These are phyloP conservation scores for Suhomyces sp. DNA, from an alignment of 805 yeast species.

Conservation along the genomic window DNA sequence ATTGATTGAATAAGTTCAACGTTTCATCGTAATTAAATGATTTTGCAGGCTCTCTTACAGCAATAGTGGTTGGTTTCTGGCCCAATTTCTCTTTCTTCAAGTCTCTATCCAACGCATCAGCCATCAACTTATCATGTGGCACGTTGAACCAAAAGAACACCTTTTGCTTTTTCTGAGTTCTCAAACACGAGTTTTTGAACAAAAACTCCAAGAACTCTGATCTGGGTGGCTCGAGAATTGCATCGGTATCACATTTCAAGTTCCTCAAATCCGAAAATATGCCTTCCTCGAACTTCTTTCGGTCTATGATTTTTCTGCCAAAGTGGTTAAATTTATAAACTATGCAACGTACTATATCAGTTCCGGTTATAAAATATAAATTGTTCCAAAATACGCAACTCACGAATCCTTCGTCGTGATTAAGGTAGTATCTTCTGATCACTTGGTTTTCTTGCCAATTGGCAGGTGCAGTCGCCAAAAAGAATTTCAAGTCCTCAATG, in stretches of 20 bases:
- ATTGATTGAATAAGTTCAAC: constrained; percentile 52
- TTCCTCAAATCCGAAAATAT: constrained; percentile 87
- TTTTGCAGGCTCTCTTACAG: constrained; percentile 74
- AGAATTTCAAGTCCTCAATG: constrained; percentile 78
- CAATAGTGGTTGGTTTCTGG: constrained; percentile 68
- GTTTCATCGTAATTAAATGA: constrained; percentile 66
- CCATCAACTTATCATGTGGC: constrained; percentile 86
- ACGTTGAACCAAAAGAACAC: constrained; percentile 97
- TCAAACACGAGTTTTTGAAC: constrained; percentile 78
- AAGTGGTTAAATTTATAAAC: constrained; percentile 85
- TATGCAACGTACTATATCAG: constrained; percentile 91
- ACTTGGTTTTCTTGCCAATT: constrained; percentile 89
- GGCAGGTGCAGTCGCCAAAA: constrained; percentile 90
- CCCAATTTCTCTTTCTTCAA: constrained; percentile 66
- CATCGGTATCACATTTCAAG: constrained; percentile 82
- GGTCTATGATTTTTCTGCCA: constrained; percentile 79
- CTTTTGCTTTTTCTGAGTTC: constrained; percentile 95
- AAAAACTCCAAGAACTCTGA: constrained; percentile 81
- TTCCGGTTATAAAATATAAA: constrained; percentile 87
- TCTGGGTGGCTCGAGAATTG: constrained; percentile 82
- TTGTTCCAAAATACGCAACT: constrained; percentile 91
- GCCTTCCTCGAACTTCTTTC: constrained; percentile 96
- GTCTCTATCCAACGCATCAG: constrained; percentile 92
- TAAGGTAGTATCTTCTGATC: constrained; percentile 78
- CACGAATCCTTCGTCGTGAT: constrained; percentile 89